phyloP scores from a whole-genome alignment of 768 basidiomycete genomes.

The Boletus insuetus region DNA sequence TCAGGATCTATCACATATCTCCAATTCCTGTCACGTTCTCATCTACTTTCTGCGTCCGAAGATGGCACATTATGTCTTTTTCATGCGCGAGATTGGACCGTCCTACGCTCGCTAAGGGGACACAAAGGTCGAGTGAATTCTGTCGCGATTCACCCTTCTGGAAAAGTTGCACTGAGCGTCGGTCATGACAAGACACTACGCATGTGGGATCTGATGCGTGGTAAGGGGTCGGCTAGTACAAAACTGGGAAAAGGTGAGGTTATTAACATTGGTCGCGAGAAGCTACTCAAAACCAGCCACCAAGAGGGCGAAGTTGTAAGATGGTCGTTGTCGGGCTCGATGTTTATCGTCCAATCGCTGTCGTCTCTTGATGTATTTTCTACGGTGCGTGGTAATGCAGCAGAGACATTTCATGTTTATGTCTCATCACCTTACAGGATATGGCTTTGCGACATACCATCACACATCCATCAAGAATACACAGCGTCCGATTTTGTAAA shows the following conservation, averaged over 20 bases:
- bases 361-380: constrained; percentile 80
- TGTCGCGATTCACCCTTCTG: constrained; percentile 89
- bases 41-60: constrained; percentile 88
- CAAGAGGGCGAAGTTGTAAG: constrained; percentile 90
- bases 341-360: constrained; percentile 78
- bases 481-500: constrained; percentile 75
- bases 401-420: neutral
- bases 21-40: constrained; percentile 81
- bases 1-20: constrained; percentile 91
- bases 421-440: constrained; percentile 44
- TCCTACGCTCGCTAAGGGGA: constrained; percentile 83
- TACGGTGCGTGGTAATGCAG: constrained; percentile 45
- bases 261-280: neutral
- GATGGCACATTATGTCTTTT: constrained; percentile 91
- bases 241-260: constrained; percentile 81
- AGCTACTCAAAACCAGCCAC: neutral
- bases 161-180: constrained; percentile 87
- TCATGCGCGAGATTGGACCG: constrained; percentile 90
- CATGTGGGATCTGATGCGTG: constrained; percentile 99
- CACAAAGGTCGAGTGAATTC: constrained; percentile 92
- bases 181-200: constrained; percentile 86
- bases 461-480: constrained; percentile 77
- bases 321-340: constrained; percentile 76
- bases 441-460: constrained; percentile 77
- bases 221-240: constrained; percentile 83